Percentiles rank a stretch among this genome's conserved stretches.
phyloP scores from a whole-genome alignment of 768 basidiomycete species.

The Podaxis mareebaensis region DNA sequence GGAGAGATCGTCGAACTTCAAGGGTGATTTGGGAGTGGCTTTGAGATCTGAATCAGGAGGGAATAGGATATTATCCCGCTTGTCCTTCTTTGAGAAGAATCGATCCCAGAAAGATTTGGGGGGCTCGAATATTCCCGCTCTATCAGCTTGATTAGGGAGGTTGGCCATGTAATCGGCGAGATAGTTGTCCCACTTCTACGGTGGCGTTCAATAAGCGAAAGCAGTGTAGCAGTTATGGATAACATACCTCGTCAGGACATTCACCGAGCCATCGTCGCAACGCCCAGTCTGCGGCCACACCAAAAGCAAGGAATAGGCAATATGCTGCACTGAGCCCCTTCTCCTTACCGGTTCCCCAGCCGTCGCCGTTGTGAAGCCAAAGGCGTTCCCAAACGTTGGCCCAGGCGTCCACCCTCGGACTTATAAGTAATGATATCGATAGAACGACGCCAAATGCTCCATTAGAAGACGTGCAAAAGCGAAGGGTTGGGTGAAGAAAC shows the following conservation, averaged over 20 bases:
- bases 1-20: neutral
- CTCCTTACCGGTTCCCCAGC: conserved; percentile 58
- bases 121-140: conserved; percentile 61
- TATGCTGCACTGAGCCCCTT: conserved; percentile 60
- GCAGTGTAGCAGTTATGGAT: neutral
- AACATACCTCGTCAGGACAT: conserved; percentile 64
- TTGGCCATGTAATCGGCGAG: conserved; percentile 57
- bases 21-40: neutral
- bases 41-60: conserved; percentile 17
- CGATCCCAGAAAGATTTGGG: conserved; percentile 54
- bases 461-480: conserved; percentile 50
- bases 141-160: conserved; percentile 52
- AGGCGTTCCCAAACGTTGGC: conserved; percentile 63
- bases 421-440: conserved; percentile 53
- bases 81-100: conserved; percentile 33
- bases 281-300: conserved; percentile 55
- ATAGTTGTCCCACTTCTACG: conserved; percentile 69
- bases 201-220: conserved; percentile 1
- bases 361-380: conserved; percentile 43
- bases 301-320: conserved; percentile 49
- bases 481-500: conserved; percentile 47
- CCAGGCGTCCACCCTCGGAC: conserved; percentile 47
- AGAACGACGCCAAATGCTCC: conserved; percentile 60
- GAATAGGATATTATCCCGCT: conserved; percentile 15
- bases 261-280: conserved; percentile 57